phyloP scores from a whole-genome alignment of 306 rosid genomes.

The Quercus gilva region DNA sequence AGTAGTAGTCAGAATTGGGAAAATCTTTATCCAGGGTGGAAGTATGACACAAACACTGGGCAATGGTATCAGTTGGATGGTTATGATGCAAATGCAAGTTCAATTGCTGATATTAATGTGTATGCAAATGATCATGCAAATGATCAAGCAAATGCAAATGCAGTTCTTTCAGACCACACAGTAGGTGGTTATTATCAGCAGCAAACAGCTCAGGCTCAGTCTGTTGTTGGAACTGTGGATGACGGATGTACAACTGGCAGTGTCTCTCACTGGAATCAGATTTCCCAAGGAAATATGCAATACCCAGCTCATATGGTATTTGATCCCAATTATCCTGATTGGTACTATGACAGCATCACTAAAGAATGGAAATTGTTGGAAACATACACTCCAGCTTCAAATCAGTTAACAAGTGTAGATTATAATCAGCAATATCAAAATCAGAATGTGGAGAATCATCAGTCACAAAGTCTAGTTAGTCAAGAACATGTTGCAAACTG shows the following conservation, averaged over 20 bases:
- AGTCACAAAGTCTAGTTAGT: slow-evolving; percentile 32
- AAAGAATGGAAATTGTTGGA: slow-evolving; percentile 73
- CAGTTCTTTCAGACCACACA: slow-evolving; percentile 35
- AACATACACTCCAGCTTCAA: slow-evolving; percentile 40
- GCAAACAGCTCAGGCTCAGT: slow-evolving; percentile 39
- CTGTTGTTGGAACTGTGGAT: slow-evolving; percentile 47
- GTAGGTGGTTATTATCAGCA: slow-evolving; percentile 51
- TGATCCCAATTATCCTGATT: slow-evolving; percentile 79
- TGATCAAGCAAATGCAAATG: slow-evolving; percentile 35
- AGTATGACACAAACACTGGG: slow-evolving; percentile 54
- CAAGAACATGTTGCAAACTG: slow-evolving; percentile 48
- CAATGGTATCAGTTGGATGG: slow-evolving; percentile 75
- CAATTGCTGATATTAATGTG: neutral
- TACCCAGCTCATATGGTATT: slow-evolving; percentile 78
- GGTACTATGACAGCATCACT: slow-evolving; percentile 72
- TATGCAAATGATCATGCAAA: slow-evolving; percentile 22
- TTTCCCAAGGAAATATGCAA: slow-evolving; percentile 54
- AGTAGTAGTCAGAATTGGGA: slow-evolving; percentile 64
- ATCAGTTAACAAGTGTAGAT: slow-evolving; percentile 39
- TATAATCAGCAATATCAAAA: slow-evolving; percentile 38
- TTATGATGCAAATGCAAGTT: slow-evolving; percentile 18
- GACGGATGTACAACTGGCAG: slow-evolving; percentile 45
- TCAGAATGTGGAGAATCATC: slow-evolving; percentile 37
- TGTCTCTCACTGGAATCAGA: slow-evolving; percentile 51
- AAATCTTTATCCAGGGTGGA: slow-evolving; percentile 84